phyloP scores from a whole-genome alignment of 1,139 yeast species.

The Debaryomyces udenii region DNA sequence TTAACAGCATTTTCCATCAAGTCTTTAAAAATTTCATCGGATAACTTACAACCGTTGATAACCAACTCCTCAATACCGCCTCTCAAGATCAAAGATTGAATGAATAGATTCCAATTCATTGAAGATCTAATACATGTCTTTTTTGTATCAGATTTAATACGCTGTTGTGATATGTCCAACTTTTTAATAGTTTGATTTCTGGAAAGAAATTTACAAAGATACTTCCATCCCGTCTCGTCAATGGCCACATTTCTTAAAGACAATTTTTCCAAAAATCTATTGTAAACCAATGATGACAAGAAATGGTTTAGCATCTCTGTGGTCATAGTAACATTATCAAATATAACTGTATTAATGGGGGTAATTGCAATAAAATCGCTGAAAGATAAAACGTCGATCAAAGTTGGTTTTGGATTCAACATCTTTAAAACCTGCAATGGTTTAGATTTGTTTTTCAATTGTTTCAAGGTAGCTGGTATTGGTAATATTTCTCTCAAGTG shows the following conservation, averaged over 20 bases:
- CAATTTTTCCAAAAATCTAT: conserved; percentile 64
- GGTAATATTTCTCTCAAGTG: conserved; percentile 91
- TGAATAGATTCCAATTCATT: conserved; percentile 78
- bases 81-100: conserved; percentile 56
- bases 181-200: conserved; percentile 60
- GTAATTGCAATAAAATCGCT: conserved; percentile 85
- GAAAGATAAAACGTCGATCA: conserved; percentile 85
- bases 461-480: conserved; percentile 87
- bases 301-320: conserved; percentile 79
- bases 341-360: conserved; percentile 75
- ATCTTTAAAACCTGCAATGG: conserved; percentile 79
- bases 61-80: conserved; percentile 84
- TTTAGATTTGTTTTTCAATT: conserved; percentile 71
- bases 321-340: conserved; percentile 81
- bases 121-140: conserved; percentile 54
- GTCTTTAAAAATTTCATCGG: conserved; percentile 51
- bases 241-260: conserved; percentile 80
- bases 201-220: conserved; percentile 70
- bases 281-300: conserved; percentile 61
- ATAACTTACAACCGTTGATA: conserved; percentile 75
- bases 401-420: conserved; percentile 87
- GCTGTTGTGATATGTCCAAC: conserved; percentile 80
- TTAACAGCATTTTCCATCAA: conserved; percentile 58
- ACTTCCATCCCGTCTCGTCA: conserved; percentile 71
- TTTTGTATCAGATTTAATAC: conserved; percentile 55